These are phyloP conservation scores for Claviceps purpurea DNA, from an alignment of 2,329 filamentous ascomycete genomes.

Conservation along the genomic window DNA sequence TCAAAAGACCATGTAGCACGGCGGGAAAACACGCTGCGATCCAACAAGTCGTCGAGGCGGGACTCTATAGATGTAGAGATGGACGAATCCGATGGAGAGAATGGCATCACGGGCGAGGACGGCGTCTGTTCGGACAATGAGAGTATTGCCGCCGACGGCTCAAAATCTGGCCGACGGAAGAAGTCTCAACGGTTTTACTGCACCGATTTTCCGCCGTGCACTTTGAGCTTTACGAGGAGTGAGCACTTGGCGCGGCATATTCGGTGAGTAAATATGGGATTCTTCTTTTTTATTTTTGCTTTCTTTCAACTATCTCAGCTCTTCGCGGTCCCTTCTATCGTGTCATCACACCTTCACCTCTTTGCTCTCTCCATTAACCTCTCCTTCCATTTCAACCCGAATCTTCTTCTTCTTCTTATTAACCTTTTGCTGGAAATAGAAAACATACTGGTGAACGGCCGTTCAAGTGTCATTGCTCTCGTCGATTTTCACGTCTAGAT, in stretches of 20 bases:
- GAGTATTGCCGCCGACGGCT: slow-evolving; percentile 47
- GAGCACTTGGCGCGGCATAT: slow-evolving; percentile 94
- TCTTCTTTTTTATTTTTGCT: background rate
- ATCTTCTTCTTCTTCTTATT: background rate
- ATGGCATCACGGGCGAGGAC: slow-evolving; percentile 29
- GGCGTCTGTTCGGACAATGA: slow-evolving; percentile 50
- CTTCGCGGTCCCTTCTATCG: background rate
- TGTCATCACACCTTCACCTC: background rate
- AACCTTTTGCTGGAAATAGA: slow-evolving; percentile 27
- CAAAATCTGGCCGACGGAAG: slow-evolving; percentile 80
- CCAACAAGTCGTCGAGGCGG: slow-evolving; percentile 38
- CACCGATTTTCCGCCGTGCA: slow-evolving; percentile 87
- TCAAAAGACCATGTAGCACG: slow-evolving; percentile 23
- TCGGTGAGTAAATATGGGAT: slow-evolving; percentile 37
- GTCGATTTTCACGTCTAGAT: slow-evolving; percentile 85
- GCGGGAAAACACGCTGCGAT: slow-evolving; percentile 44
- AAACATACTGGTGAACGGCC: slow-evolving; percentile 97
- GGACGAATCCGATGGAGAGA: slow-evolving; percentile 60
- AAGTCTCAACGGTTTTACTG: slow-evolving; percentile 95
- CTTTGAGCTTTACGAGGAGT: slow-evolving; percentile 86
- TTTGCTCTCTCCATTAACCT: background rate
- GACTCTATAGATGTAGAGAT: slow-evolving; percentile 62
- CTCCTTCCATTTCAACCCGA: background rate
- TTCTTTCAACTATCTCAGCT: background rate
- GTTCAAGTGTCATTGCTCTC: slow-evolving; percentile 89